Evolutionary conservation across 441 rosid genomes (phyloP).

Genomic region (Bocquillonia castaneifolia): DNA sequence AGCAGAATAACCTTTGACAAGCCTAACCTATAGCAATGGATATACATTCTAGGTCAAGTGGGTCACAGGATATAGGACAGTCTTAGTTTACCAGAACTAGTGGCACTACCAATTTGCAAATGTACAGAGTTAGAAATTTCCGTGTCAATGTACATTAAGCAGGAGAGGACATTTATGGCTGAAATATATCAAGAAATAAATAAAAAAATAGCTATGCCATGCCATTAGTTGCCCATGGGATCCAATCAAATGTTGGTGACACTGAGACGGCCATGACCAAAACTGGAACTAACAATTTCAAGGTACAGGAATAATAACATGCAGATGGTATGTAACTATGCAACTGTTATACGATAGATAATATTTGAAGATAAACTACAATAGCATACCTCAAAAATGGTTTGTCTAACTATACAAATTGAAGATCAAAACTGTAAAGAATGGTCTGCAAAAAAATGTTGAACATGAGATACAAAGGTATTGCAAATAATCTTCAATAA

Average conservation of each 20-base stretch:
- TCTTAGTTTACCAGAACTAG: not conserved
- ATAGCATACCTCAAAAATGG: not conserved
- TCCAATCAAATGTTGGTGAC: not conserved
- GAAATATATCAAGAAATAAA: no score
- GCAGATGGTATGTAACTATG: not conserved
- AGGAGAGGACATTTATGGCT: not conserved
- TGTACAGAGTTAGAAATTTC: not conserved
- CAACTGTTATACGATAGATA: not conserved
- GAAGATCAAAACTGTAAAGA: not conserved
- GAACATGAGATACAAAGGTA: not conserved
- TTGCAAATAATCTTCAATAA: not conserved
- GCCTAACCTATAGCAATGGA: not conserved
- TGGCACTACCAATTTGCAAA: not conserved
- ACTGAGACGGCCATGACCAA: not conserved
- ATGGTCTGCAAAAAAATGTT: constrained; percentile 22
- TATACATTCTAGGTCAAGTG: not conserved
- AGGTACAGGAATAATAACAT: not conserved
- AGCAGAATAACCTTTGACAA: not conserved
- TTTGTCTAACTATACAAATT: not conserved
- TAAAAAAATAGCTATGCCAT: not conserved
- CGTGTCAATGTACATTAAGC: no score
- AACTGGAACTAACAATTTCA: not conserved
- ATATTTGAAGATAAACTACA: not conserved
- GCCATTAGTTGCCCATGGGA: not conserved
- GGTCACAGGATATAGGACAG: not conserved